Evolutionary conservation across 2,329 filamentous ascomycete species (phyloP), one percentile per base, ranked within the genome.

Genomic region (Fusarium tjaetaba): DNA sequence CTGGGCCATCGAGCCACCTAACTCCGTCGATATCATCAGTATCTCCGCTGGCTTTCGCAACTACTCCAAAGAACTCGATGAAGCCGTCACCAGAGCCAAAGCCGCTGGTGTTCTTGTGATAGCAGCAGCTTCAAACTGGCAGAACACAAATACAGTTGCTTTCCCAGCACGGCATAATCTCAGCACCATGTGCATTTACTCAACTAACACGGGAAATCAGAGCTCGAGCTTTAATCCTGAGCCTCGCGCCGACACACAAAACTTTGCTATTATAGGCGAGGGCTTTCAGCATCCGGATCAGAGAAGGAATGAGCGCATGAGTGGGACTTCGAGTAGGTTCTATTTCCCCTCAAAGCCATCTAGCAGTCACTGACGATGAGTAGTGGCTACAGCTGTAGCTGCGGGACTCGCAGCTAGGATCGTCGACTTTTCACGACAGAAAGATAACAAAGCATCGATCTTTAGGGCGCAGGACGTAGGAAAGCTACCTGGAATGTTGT

Each of bases 41-140:
- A 62, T 62, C 10, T 59, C 60, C 0, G 52, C 41, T 14, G 60
- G 60, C 0, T 62, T 62, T 2, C 60, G 52, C 1, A 14, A 28
- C 0, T 59, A 62, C 18, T 59, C 60, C 4, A 39, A 39, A 2
- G 41, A 62, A 11, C 41, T 62, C 0, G 22, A 59, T 1, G 52
- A 46, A 0, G 60, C 60, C 0, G 34, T 48, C 0, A 48, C 32
- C 0, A 62, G 1, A 8, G 60, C 60, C 1, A 59, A 16, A 1
- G 41, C 41, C 0, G 14, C 32, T 0, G 53, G 41, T 0, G 13
- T 41, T 1, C 52, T 62, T 0, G 14, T 62, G 0, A 9, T 62
- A 26, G 60, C 60, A 0, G 60, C 60, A 5, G 60, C 60, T 0
- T 58, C 60, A 0, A 59, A 62, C 0, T 62, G 60, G 60, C 60